Percentiles rank a stretch among this genome's conserved stretches.
Conservation (phyloP, 108 stramenopile genomes). For the Ochromonas danica region DNA sequence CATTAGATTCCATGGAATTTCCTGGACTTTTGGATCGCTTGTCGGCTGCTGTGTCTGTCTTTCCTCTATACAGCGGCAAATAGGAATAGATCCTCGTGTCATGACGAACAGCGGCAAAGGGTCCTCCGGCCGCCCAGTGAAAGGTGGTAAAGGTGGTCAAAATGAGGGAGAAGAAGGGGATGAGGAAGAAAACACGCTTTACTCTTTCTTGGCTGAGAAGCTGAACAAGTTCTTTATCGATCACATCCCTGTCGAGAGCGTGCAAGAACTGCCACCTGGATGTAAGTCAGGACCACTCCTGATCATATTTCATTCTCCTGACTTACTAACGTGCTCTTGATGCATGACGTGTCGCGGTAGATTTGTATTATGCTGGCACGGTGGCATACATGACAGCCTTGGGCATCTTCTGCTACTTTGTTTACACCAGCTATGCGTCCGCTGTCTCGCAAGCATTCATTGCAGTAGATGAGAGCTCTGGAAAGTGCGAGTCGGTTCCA, state of each 20-base stretch:
- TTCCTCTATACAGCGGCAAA: too few species aligned
- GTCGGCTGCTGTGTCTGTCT: too few species aligned
- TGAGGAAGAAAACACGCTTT: not conserved
- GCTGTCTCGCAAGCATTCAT: not conserved
- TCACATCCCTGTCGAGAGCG: constrained; percentile 12
- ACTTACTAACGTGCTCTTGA: too few species aligned
- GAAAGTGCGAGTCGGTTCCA: constrained; percentile 21
- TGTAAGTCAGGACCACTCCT: too few species aligned
- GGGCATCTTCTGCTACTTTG: not conserved
- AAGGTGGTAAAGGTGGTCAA: too few species aligned
- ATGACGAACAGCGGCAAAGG: too few species aligned
- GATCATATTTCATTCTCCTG: too few species aligned
- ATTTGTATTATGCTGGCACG: constrained; percentile 22
- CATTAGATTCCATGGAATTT: too few species aligned
- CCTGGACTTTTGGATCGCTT: too few species aligned
- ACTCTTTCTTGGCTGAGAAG: not conserved
- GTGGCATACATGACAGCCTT: constrained; percentile 9
- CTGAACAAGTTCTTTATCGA: constrained; percentile 29
- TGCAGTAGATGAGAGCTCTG: not conserved
- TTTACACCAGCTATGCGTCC: not conserved
- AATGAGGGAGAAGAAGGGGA: too few species aligned
- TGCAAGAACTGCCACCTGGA: constrained; percentile 21
- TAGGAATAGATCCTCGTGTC: too few species aligned
- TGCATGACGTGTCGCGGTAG: not conserved
- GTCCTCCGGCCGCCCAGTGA: too few species aligned